A percentile compares a stretch with the other conserved stretches of the same genome.
These are phyloP conservation scores for Nakaseomyces kungkrabaensis DNA, from an alignment of 1,139 yeast species.

Conservation along the genomic window DNA sequence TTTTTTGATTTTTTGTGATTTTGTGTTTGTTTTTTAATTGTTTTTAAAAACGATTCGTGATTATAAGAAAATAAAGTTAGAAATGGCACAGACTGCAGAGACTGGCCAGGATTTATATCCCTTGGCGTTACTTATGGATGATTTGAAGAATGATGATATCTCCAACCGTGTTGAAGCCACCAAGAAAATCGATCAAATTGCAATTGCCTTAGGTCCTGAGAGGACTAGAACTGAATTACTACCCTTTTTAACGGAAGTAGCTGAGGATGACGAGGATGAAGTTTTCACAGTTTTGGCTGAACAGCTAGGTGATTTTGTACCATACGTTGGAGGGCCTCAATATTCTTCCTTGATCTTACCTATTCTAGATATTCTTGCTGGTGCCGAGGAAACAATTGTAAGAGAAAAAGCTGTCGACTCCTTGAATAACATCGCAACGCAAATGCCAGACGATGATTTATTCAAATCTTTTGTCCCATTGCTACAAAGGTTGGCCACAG, in stretches of 20 bases:
- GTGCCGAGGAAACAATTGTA: conserved; percentile 96
- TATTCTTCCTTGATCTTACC: conserved; percentile 70
- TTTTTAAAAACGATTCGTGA: not conserved
- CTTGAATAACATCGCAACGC: conserved; percentile 57
- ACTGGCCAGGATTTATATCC: conserved; percentile 63
- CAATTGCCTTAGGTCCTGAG: conserved; percentile 90
- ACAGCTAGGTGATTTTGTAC: conserved; percentile 79
- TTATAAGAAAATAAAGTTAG: not conserved
- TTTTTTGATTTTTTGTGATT: too few relatives aligned
- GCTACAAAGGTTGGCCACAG: conserved; percentile 67
- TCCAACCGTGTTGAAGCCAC: conserved; percentile 89
- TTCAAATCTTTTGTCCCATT: conserved; percentile 62
- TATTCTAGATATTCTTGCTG: conserved; percentile 75
- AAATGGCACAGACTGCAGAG: not conserved
- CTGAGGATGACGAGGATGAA: conserved; percentile 98
- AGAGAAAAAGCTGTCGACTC: conserved; percentile 91
- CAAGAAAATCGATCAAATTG: conserved; percentile 89
- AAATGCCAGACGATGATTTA: conserved; percentile 56
- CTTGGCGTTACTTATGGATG: conserved; percentile 92
- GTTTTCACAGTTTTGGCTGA: conserved; percentile 90
- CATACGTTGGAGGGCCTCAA: conserved; percentile 77
- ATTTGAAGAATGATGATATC: conserved; percentile 89
- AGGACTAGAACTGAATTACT: conserved; percentile 81
- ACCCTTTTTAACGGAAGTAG: conserved; percentile 83
- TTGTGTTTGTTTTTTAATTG: not conserved